Percentiles rank a stretch among this genome's conserved stretches.
phyloP scores from a whole-genome alignment of 2,329 filamentous ascomycete genomes.

The Talaromyces funiculosus region DNA sequence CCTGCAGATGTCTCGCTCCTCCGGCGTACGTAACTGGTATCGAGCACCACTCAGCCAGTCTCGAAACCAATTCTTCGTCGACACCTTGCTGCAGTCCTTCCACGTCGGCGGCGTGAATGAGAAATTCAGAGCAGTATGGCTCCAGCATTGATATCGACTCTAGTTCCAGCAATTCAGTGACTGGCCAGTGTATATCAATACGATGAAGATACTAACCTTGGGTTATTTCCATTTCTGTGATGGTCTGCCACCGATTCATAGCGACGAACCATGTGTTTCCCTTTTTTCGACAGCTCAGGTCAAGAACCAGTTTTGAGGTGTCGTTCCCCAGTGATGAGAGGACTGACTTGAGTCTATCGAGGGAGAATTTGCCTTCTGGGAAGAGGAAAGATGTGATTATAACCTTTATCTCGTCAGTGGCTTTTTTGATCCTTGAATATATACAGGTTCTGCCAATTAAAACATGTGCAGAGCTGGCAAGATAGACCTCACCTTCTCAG shows the following conservation, averaged over 20 bases:
- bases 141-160: conserved; percentile 76
- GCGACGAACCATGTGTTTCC: conserved; percentile 86
- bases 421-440: not conserved
- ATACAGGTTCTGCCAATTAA: not conserved
- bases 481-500: conserved; percentile 64
- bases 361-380: conserved; percentile 73
- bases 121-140: conserved; percentile 90
- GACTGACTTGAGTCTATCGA: conserved; percentile 67
- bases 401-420: conserved; percentile 54
- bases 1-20: conserved; percentile 75
- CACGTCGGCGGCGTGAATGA: conserved; percentile 95
- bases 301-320: conserved; percentile 79
- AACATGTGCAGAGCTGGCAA: not conserved
- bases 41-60: conserved; percentile 75
- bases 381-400: conserved; percentile 97
- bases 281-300: conserved; percentile 80
- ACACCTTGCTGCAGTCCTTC: conserved; percentile 90
- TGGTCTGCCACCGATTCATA: conserved; percentile 98
- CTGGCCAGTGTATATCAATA: not conserved
- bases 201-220: conserved; percentile 54
- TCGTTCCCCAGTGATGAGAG: conserved; percentile 67
- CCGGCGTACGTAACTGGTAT: conserved; percentile 96
- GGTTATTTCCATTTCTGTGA: conserved; percentile 92
- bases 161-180: conserved; percentile 33
- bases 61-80: conserved; percentile 74